Evolutionary conservation across 345 rosid species (phyloP).

Genomic region (Erysimum cheiranthoides): DNA sequence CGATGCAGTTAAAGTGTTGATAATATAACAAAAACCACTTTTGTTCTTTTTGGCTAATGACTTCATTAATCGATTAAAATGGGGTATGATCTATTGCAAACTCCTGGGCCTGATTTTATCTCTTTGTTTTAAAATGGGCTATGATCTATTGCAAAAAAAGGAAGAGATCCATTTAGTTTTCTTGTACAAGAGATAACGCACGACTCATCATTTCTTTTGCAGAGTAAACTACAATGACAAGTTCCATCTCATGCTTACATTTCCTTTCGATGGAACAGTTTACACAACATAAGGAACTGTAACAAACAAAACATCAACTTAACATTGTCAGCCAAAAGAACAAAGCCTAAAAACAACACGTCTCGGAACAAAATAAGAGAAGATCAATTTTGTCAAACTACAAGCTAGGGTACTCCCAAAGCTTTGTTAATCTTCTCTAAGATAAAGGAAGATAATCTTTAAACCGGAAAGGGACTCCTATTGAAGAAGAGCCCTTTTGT

Average conservation of each 20-base stretch:
- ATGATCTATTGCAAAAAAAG: too few species aligned
- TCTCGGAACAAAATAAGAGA: background rate
- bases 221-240: too few species aligned
- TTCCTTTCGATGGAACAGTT: too few species aligned
- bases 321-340: background rate
- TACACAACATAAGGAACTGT: background rate
- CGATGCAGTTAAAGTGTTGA: background rate
- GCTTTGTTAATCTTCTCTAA: background rate
- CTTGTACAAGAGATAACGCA: too few species aligned
- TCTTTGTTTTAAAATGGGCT: background rate
- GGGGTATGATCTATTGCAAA: background rate
- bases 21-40: background rate
- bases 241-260: too few species aligned
- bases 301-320: constrained; percentile 1
- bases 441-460: background rate
- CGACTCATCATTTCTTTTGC: background rate
- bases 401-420: constrained; percentile 6
- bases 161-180: too few species aligned
- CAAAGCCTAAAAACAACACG: background rate
- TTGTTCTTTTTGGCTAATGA: background rate
- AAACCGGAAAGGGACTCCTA: background rate
- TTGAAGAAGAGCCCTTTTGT: background rate
- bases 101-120: background rate
- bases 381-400: background rate
- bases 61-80: background rate